A percentile compares a stretch with the other conserved stretches of the same genome.
Conservation (phyloP, 169 alveolate species). For the Plasmodium malariae region DNA sequence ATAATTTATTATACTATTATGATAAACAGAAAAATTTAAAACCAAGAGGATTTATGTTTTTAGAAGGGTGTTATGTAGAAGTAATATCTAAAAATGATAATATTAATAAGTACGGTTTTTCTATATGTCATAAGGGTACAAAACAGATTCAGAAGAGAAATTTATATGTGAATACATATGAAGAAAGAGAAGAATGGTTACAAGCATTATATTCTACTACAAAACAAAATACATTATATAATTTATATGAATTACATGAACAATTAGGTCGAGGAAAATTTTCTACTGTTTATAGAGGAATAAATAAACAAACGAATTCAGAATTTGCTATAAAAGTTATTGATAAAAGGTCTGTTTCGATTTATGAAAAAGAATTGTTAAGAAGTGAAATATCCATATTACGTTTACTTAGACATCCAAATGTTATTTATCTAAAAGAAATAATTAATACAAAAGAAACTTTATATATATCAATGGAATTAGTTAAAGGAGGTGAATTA, state of each 20-base stretch:
- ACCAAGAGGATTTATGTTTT: conserved; percentile 91
- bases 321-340: conserved; percentile 90
- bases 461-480: conserved; percentile 92
- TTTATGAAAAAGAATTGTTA: conserved; percentile 88
- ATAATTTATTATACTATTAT: conserved; percentile 88
- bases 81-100: conserved; percentile 42
- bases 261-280: conserved; percentile 90
- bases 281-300: conserved; percentile 89
- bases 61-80: conserved; percentile 92
- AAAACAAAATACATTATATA: conserved; percentile 87
- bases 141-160: conserved; percentile 80
- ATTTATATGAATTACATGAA: conserved; percentile 85
- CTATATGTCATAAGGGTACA: conserved; percentile 85
- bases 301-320: conserved; percentile 84
- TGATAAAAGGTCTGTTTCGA: conserved; percentile 86
- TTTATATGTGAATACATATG: conserved; percentile 82
- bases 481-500: conserved; percentile 92
- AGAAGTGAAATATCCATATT: conserved; percentile 91
- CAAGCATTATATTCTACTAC: conserved; percentile 88
- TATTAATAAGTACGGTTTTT: conserved; percentile 81
- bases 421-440: conserved; percentile 92
- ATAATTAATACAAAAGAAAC: conserved; percentile 88
- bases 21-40: conserved; percentile 79
- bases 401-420: conserved; percentile 88
- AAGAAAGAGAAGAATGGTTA: conserved; percentile 87